phyloP scores from a whole-genome alignment of 169 alveolate genomes.

The Fabrea salina region DNA sequence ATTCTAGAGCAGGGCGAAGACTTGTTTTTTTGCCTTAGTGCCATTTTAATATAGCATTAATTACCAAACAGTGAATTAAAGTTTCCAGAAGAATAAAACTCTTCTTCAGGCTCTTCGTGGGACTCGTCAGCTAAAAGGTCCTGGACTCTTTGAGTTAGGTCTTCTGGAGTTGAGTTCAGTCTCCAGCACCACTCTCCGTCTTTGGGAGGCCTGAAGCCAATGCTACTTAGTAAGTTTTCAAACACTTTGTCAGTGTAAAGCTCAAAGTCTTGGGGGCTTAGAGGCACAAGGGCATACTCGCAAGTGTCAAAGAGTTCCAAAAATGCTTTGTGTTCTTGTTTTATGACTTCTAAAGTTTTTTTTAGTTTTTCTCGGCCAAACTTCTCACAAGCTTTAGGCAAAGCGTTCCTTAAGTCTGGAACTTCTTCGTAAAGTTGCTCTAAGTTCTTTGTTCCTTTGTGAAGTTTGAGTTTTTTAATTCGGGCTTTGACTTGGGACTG shows the following conservation, averaged over 20 bases:
- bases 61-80: too few species aligned
- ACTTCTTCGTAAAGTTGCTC: not conserved
- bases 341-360: not conserved
- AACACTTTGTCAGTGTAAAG: not conserved
- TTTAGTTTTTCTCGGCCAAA: not conserved
- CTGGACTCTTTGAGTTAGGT: not conserved
- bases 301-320: not conserved
- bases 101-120: constrained; percentile 19
- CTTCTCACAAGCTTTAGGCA: constrained; percentile 15
- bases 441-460: constrained; percentile 33
- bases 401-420: too few species aligned
- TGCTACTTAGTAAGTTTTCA: not conserved
- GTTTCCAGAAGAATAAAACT: not conserved
- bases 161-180: not conserved
- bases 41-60: too few species aligned
- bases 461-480: constrained; percentile 26
- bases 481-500: constrained; percentile 33
- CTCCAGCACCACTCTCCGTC: constrained; percentile 27
- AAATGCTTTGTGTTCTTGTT: not conserved
- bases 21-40: too few species aligned
- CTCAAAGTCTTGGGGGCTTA: not conserved
- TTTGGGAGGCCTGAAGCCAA: constrained; percentile 8
- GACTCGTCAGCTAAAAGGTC: not conserved
- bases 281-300: constrained; percentile 32
- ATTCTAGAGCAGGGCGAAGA: too few species aligned